Conservation (phyloP, 495 filamentous ascomycete genomes). For the Podospora fimiseda region DNA sequence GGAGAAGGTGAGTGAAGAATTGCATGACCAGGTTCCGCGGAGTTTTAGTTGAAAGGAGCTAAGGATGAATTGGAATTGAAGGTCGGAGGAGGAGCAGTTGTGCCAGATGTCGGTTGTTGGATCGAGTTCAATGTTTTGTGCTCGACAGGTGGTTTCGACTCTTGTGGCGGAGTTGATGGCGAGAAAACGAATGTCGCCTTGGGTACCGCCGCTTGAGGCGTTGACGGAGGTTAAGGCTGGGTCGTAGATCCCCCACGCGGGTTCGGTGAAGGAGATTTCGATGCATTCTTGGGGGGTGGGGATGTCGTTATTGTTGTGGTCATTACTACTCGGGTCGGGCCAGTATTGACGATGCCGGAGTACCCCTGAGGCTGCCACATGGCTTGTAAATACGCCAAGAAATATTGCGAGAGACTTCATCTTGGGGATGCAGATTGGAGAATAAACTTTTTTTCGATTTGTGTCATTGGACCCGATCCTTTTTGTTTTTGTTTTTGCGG, state of each 20-base stretch:
- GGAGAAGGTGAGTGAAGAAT: slow-evolving; percentile 9
- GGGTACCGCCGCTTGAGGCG: slow-evolving; percentile 16
- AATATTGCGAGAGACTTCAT: neutral
- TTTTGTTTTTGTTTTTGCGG: neutral
- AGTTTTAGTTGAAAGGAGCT: slow-evolving; percentile 12
- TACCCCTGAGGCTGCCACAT: slow-evolving; percentile 10
- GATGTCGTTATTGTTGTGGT: slow-evolving; percentile 1
- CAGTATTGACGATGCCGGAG: slow-evolving; percentile 13
- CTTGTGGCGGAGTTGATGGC: slow-evolving; percentile 20
- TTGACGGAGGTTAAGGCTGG: slow-evolving; percentile 14
- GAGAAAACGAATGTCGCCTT: slow-evolving; percentile 22
- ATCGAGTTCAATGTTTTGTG: slow-evolving; percentile 18
- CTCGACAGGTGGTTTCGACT: slow-evolving; percentile 13
- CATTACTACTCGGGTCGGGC: slow-evolving; percentile 7
- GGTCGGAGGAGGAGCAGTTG: slow-evolving; percentile 16
- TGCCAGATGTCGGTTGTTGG: slow-evolving; percentile 15
- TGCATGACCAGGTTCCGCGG: slow-evolving; percentile 15
- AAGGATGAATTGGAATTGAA: slow-evolving; percentile 19
- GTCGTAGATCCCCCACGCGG: slow-evolving; percentile 17
- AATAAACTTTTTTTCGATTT: neutral
- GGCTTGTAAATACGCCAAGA: neutral
- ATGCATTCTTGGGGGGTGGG: slow-evolving; percentile 16
- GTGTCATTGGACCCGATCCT: neutral
- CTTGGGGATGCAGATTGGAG: neutral
- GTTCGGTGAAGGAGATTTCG: slow-evolving; percentile 15